Evolutionary conservation across 208 protist genomes (phyloP), one percentile per base, ranked within the genome.

Genomic region (Phytomonas serpens): DNA sequence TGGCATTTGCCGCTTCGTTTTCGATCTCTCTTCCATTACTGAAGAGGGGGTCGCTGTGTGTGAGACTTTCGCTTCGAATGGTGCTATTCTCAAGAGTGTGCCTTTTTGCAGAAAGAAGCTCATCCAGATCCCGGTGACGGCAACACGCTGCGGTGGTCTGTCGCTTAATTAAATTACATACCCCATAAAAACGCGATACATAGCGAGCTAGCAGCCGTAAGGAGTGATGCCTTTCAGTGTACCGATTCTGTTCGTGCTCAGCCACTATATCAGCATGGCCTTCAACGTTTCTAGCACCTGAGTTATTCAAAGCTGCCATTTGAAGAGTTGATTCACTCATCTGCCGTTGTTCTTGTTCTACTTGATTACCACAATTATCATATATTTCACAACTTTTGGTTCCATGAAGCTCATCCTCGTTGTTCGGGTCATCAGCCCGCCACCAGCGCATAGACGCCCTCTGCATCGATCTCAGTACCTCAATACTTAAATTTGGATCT

Each of bases 111-210:
- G 40, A 51, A 23, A 11, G 40, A 51, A 51, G 40, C 40, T 3
- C 4, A 11, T 51, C 40, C 16, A 19, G 16, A 19, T 11, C 40
- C 9, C 16, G 16, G 40, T 51, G 40, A 11, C 40, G 16, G 40
- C 40, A 51, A 51, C 40, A 51, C 13, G 40, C 9, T 11, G 40
- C 9, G 14, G 31, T 42, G 32, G 70, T 1, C 65, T 73, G 29
- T 31, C 38, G 40, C 33, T 80, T 29, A n/a, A 72, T 74, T 37
- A 92, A 68, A 13, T 71, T 64, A 36, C 78, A 82, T 14, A 88
- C 73, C 38, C 87, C 89, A 71, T 83, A 74, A 69, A 87, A 95
- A 34, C 85, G 85, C 1, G 89, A 83, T 38, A 88, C 72, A 69
- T 93, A 95, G n/a, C 85, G 84, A 0, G 83, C 77, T 13, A 95